Evolutionary conservation across 139 green algal genomes (phyloP), one percentile per base, ranked within the genome.

Genomic region (Pedinophyceae sp.): DNA sequence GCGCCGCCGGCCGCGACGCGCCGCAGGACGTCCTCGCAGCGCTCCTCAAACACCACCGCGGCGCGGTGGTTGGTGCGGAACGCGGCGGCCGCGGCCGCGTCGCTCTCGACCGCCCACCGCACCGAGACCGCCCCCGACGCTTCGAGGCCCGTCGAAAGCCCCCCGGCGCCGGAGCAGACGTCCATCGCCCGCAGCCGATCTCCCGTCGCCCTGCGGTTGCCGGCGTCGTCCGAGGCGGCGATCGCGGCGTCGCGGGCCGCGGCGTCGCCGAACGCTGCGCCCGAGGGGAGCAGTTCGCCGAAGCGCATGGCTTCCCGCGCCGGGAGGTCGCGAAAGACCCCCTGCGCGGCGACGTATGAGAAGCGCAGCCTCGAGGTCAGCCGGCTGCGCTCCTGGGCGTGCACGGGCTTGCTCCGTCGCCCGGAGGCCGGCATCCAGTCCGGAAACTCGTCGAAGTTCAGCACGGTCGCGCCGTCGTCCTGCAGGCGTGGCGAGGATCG

Each of bases 51-150:
- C 27, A 86, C 72, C 22, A 66, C 60, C 0, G 85, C 79, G 1
- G 80, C 60, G 0, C 82, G 81, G 69, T 94, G 77, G 75, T 95
- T 95, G 17, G 88, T 60, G 55, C 75, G 57, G 72, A 93, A 97
- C 24, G 88, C 82, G 27, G 93, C 77, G 3, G 89, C 82, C 0
- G 88, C 88, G 2, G 78, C 70, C 16, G 52, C 27, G 67, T 96
- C 87, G 52, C 95, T 97, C 78, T 97, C 88, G 29, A 97, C 85
- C 34, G 82, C 89, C 89, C 89, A 97, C 55, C 79, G 82, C 30
- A 78, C 75, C 7, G 73, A 48, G 0, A 77, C 78, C 3, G 81
- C 80, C 1, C 79, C 43, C 20, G 83, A 83, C 68, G 94, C 81
- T 57, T 97, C 80, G 61, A 97, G 78, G 53, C 88, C 88, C 70